Conservation (phyloP, 768 basidiomycete genomes). For the Tremella fuciformis region DNA sequence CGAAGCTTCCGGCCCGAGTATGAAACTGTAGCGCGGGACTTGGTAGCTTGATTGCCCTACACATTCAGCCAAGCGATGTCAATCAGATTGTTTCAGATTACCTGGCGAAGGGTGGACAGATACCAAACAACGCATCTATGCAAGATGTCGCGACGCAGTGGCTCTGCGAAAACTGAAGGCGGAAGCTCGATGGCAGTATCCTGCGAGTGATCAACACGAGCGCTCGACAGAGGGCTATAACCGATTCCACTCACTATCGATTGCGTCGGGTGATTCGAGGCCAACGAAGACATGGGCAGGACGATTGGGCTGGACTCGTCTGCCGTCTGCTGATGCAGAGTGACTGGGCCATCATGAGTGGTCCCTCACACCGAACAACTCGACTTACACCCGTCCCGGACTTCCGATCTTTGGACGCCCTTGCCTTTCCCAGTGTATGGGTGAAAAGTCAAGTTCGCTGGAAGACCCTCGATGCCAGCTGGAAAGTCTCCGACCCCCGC, state of each 20-base stretch:
- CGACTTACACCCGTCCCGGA: conserved; percentile 1
- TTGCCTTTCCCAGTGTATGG: conserved; percentile 1
- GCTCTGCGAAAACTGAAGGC: conserved; percentile 71
- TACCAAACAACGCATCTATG: conserved; percentile 88
- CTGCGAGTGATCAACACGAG: conserved; percentile 11
- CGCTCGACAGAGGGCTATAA: background rate
- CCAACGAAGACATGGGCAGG: conserved; percentile 45
- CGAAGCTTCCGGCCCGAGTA: conserved; percentile 87
- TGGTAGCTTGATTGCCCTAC: conserved; percentile 78
- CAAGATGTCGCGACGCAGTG: conserved; percentile 85
- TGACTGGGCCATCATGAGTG: background rate
- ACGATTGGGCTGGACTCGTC: conserved; percentile 25
- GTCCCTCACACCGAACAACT: background rate
- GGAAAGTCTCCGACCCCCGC: too few relatives aligned
- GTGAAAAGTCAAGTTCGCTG: background rate
- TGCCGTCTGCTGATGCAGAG: background rate
- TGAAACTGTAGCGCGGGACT: conserved; percentile 83
- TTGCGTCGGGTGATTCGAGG: conserved; percentile 37
- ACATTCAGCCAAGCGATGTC: background rate
- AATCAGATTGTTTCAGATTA: conserved; percentile 10
- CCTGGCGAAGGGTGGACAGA: conserved; percentile 77
- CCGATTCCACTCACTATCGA: conserved; percentile 30
- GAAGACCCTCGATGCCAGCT: too few relatives aligned
- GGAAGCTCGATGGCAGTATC: conserved; percentile 52
- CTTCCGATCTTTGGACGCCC: background rate